Evolutionary conservation across 495 filamentous ascomycete species (phyloP).

Genomic region (Terfezia claveryi): DNA sequence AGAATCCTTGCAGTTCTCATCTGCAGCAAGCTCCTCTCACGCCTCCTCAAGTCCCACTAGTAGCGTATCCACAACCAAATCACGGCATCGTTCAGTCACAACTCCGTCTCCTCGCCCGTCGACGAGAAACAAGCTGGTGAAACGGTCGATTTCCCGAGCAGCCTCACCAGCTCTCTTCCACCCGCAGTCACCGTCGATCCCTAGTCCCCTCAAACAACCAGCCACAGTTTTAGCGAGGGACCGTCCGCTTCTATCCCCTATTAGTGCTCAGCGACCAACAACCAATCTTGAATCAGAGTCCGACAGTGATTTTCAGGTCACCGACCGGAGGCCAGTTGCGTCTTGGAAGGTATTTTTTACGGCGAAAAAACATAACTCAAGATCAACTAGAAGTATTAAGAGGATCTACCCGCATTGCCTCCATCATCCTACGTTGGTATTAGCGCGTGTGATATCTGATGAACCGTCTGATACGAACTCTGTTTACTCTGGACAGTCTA

Average conservation of each 20-base stretch:
- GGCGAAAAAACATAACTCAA: constrained; percentile 13
- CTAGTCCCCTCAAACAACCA: constrained; percentile 14
- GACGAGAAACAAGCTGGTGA: constrained; percentile 60
- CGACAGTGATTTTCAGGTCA: neutral
- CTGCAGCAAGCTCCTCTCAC: constrained; percentile 10
- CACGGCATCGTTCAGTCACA: constrained; percentile 11
- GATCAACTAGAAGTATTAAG: constrained; percentile 11
- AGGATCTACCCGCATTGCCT: constrained; percentile 17
- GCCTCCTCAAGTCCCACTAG: constrained; percentile 5
- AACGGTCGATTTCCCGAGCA: constrained; percentile 47
- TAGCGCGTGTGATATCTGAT: constrained; percentile 7
- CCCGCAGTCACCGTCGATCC: constrained; percentile 2
- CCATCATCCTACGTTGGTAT: constrained; percentile 14
- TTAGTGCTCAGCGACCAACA: neutral
- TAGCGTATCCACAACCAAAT: constrained; percentile 10
- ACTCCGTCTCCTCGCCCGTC: constrained; percentile 12
- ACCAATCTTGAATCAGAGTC: neutral
- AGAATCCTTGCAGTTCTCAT: constrained; percentile 14
- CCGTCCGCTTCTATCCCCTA: constrained; percentile 9
- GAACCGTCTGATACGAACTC: neutral
- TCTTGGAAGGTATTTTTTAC: constrained; percentile 19
- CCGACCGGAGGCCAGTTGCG: constrained; percentile 8
- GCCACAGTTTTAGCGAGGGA: constrained; percentile 14
- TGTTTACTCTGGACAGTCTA: neutral
- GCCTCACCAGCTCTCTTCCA: constrained; percentile 4